These are phyloP conservation scores for Stagonosporopsis chrysanthemi DNA, from an alignment of 2,329 filamentous ascomycete species.

Conservation along the genomic window DNA sequence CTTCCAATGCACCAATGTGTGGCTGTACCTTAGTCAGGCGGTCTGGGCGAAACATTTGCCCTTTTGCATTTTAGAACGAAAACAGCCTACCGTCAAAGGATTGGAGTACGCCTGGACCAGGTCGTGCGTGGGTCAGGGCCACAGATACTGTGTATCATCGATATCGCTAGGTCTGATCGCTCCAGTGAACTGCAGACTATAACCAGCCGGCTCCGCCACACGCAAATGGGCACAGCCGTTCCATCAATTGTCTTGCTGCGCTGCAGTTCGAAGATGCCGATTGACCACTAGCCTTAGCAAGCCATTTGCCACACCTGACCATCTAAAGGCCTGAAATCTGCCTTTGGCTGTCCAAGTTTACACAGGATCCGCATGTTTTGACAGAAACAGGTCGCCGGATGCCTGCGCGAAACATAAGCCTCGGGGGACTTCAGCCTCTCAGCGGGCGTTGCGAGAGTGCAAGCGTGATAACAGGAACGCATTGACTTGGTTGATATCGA, in stretches of 20 bases:
- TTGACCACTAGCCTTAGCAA: conserved; percentile 9
- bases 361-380: conserved; percentile 27
- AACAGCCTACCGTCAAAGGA: conserved; percentile 15
- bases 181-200: conserved; percentile 21
- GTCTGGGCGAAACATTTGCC: conserved; percentile 24
- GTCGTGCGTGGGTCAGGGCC: conserved; percentile 20
- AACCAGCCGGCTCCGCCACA: conserved; percentile 9
- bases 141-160: conserved; percentile 1
- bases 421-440: not conserved
- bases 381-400: conserved; percentile 28
- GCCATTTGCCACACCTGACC: conserved; percentile 9
- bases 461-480: not conserved
- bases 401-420: not conserved
- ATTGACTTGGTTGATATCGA: not conserved
- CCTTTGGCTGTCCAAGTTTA: conserved; percentile 9
- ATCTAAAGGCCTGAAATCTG: not conserved
- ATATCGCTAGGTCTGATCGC: conserved; percentile 26
- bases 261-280: not conserved
- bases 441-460: not conserved
- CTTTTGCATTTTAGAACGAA: conserved; percentile 14
- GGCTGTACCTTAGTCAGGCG: conserved; percentile 19
- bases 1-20: conserved; percentile 3
- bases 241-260: not conserved
- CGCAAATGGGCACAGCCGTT: conserved; percentile 7
- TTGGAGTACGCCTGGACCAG: conserved; percentile 21